Base-by-base conservation (phyloP, 2,329 filamentous ascomycete genomes). In the Aspergillus sp. region DNA sequence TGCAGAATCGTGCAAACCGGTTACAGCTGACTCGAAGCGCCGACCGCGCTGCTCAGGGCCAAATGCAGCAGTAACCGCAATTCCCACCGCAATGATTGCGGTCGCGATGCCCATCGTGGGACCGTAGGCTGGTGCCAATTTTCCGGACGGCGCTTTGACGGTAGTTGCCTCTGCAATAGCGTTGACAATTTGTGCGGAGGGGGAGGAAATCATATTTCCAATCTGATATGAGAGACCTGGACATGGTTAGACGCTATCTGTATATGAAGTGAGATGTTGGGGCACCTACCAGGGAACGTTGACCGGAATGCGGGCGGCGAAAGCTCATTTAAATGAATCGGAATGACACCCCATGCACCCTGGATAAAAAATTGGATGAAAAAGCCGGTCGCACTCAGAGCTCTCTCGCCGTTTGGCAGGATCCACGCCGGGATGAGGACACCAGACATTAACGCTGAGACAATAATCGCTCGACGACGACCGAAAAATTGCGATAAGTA, bases 281-380 rank as follows among this genome's bases (percentile, higher is more conserved):
- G 5, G 15, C 5, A 48, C 47, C 1, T 41, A 58, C 86, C 86
- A 20, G 88, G 87, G 50, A 63, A 63, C 0, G 60, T 87, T 0
- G 86, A 87, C 4, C 86, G 76, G 72, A 90, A 85, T 0, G 80
- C 79, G 1, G 83, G 84, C 0, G 86, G 86, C 0, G 81, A 84
- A 7, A 90, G 73, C 62, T 90, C 86, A 79, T 88, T 89, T 4
- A 90, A 72, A 57, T 90, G 86, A 48, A 89, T 86, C 13, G 82
- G 82, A 12, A 85, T 80, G 2, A 84, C 80, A 30, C 77, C 83
- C 83, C 83, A 86, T 0, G 83, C 83, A 17, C 84, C 84, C 62
- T 86, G 83, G 2, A 86, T 80, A 54, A 79, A 84, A 62, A 86
- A 86, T 61, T 87, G 84, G 49, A 69, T 60, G 49, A 69, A 67